A percentile compares a stretch with the other conserved stretches of the same genome.
These are phyloP conservation scores for Heterobasidion parviporum DNA, from an alignment of 1,284 basidiomycete species.

Conservation along the genomic window DNA sequence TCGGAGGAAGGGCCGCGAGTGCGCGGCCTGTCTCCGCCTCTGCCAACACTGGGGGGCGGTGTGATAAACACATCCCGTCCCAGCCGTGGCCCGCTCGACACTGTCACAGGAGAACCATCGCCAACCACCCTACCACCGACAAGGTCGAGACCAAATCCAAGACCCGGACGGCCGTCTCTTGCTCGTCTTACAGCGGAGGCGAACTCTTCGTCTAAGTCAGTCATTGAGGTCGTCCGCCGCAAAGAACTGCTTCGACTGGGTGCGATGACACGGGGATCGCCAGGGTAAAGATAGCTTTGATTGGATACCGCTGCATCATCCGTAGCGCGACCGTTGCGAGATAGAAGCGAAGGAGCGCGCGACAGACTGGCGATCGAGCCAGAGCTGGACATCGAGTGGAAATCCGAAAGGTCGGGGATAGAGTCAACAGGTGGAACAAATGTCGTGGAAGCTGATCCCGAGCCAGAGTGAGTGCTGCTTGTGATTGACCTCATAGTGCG, in stretches of 20 bases:
- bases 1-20: conserved; percentile 20
- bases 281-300: conserved; percentile 56
- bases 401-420: conserved; percentile 59
- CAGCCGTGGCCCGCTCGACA: conserved; percentile 46
- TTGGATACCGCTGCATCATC: conserved; percentile 62
- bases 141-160: conserved; percentile 36
- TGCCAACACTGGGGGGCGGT: conserved; percentile 44
- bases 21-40: conserved; percentile 21
- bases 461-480: conserved; percentile 27
- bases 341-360: conserved; percentile 38
- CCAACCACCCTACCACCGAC: conserved; percentile 28
- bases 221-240: conserved; percentile 66
- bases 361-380: conserved; percentile 26
- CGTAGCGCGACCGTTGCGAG: conserved; percentile 53
- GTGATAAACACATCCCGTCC: conserved; percentile 49
- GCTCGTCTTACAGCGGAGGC: conserved; percentile 38
- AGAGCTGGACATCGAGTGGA: conserved; percentile 35
- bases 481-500: conserved; percentile 54
- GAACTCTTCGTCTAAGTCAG: conserved; percentile 68
- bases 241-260: conserved; percentile 53
- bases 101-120: conserved; percentile 42
- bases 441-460: conserved; percentile 48
- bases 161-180: conserved; percentile 33
- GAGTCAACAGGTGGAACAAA: conserved; percentile 63
- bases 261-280: conserved; percentile 59